Conservation (phyloP, 306 rosid species). For the Cicer yamashitae region DNA sequence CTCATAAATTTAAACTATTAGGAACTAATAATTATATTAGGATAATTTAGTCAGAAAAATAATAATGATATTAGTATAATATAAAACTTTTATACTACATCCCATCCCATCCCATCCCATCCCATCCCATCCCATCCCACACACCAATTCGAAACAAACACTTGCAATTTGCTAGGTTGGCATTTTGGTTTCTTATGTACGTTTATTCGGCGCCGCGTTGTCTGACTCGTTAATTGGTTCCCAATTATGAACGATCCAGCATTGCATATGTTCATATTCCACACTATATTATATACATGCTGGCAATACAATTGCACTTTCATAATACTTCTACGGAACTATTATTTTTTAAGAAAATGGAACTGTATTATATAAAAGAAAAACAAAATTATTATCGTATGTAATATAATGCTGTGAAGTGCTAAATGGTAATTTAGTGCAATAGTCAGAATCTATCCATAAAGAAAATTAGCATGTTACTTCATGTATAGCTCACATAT, state of each 20-base stretch:
- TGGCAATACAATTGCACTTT: slow-evolving; percentile 29
- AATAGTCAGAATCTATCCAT: no score
- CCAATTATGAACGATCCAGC: slow-evolving; percentile 40
- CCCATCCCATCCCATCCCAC: not conserved
- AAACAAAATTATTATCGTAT: no score
- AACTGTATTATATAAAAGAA: no score
- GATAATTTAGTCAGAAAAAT: no score
- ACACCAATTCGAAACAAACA: not conserved
- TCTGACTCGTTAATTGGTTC: slow-evolving; percentile 20
- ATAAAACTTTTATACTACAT: not conserved
- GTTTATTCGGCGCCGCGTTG: slow-evolving; percentile 6
- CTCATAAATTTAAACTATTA: no score
- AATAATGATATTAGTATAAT: no score
- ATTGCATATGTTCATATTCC: slow-evolving; percentile 38
- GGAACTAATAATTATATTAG: no score
- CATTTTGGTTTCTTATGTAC: slow-evolving; percentile 3
- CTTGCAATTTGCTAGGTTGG: not conserved
- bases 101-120: not conserved
- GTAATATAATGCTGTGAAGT: no score
- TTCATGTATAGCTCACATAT: no score
- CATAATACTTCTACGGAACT: not conserved
- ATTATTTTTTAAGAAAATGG: no score
- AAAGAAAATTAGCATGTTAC: no score
- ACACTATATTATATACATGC: not conserved
- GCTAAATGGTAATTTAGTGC: no score